These are phyloP conservation scores for Phytomonas francai DNA, from an alignment of 208 protist species.

Conservation along the genomic window DNA sequence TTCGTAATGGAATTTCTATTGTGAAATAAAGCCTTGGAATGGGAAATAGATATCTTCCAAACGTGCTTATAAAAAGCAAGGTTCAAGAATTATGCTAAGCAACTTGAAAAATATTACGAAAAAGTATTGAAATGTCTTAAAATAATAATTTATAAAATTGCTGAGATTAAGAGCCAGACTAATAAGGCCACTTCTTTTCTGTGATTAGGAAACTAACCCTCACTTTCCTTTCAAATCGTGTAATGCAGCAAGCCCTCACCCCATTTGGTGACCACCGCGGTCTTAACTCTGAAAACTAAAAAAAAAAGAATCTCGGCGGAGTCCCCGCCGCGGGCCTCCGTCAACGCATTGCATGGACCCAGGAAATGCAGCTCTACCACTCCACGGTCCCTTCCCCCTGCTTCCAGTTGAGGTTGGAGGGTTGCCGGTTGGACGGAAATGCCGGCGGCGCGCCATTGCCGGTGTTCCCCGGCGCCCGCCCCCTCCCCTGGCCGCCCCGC, in stretches of 20 bases:
- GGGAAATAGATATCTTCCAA: neutral
- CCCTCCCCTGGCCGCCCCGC: neutral
- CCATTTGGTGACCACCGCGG: neutral
- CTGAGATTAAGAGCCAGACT: neutral
- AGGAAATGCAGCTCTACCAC: neutral
- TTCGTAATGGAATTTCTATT: neutral
- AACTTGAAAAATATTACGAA: neutral
- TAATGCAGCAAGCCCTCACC: neutral
- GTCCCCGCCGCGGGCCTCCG: neutral
- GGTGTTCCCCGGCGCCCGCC: too few species aligned
- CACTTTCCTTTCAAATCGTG: neutral
- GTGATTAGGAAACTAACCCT: neutral
- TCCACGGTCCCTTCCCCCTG: neutral
- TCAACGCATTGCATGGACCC: neutral
- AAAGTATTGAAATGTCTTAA: constrained; percentile 1
- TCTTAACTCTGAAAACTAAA: neutral
- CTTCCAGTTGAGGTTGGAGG: neutral
- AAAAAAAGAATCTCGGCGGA: neutral
- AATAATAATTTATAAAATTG: neutral
- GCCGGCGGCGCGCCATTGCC: neutral
- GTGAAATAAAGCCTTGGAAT: constrained; percentile 3
- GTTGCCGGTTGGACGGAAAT: neutral
- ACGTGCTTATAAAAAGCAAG: constrained; percentile 6
- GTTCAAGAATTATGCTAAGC: constrained; percentile 7
- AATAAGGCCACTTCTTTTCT: neutral